These are phyloP conservation scores for Ochromonas danica DNA, from an alignment of 108 stramenopile genomes.

Conservation along the genomic window DNA sequence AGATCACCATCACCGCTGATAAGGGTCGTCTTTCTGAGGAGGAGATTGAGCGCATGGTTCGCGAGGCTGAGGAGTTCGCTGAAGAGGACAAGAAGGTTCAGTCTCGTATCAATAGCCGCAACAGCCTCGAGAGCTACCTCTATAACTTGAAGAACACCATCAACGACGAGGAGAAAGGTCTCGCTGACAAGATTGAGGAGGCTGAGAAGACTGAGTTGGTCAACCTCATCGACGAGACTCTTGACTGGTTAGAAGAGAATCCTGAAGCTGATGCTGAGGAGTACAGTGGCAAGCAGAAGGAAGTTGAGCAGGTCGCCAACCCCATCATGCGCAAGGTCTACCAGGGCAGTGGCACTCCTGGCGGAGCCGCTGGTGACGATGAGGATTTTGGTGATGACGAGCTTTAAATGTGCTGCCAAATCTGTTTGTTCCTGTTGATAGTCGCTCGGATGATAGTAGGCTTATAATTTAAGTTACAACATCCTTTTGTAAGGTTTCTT, in stretches of 20 bases:
- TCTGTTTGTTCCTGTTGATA: too few species aligned
- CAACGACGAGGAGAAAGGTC: constrained; percentile 78
- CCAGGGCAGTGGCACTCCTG: constrained; percentile 49
- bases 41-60: constrained; percentile 83
- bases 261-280: constrained; percentile 84
- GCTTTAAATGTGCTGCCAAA: constrained; percentile 29
- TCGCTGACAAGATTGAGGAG: constrained; percentile 72
- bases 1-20: constrained; percentile 78
- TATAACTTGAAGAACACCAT: constrained; percentile 82
- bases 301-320: constrained; percentile 81
- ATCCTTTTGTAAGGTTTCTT: neutral
- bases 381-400: constrained; percentile 51
- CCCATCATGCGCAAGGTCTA: constrained; percentile 80
- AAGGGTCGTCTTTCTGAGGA: constrained; percentile 76
- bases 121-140: constrained; percentile 83
- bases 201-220: constrained; percentile 79
- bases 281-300: constrained; percentile 73
- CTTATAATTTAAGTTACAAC: too few species aligned
- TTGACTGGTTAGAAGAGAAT: constrained; percentile 92
- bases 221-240: constrained; percentile 74
- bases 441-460: too few species aligned
- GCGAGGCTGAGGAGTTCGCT: constrained; percentile 81
- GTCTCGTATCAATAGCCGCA: constrained; percentile 77
- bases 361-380: constrained; percentile 59
- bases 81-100: constrained; percentile 80